Evolutionary conservation across 768 basidiomycete species (phyloP).

Genomic region (Wakefieldia striispora): DNA sequence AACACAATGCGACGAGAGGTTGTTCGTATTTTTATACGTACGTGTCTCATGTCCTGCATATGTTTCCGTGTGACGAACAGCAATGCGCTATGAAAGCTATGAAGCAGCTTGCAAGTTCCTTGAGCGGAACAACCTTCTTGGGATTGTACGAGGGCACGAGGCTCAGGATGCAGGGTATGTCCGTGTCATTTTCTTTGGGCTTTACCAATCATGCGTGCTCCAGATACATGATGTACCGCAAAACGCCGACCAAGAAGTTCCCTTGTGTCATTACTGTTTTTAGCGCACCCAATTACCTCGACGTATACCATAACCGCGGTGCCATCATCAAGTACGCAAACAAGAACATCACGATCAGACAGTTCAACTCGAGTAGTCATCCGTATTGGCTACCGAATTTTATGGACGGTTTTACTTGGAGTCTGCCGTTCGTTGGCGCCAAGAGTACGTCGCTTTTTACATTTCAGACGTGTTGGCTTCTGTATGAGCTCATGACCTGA

Average conservation of each 20-base stretch:
- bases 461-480: neutral
- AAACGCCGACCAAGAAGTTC: slow-evolving; percentile 92
- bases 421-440: slow-evolving; percentile 93
- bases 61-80: slow-evolving; percentile 1
- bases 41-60: slow-evolving; percentile 28
- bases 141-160: slow-evolving; percentile 95
- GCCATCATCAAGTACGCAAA: slow-evolving; percentile 97
- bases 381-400: slow-evolving; percentile 98
- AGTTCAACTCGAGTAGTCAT: slow-evolving; percentile 76
- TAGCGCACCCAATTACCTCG: slow-evolving; percentile 96
- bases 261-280: slow-evolving; percentile 98
- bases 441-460: slow-evolving; percentile 70
- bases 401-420: slow-evolving; percentile 99
- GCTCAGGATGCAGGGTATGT: slow-evolving; percentile 93
- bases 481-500: neutral
- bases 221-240: slow-evolving; percentile 92
- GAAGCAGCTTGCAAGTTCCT: slow-evolving; percentile 95
- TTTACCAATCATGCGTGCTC: neutral
- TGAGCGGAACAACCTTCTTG: slow-evolving; percentile 84
- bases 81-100: slow-evolving; percentile 45
- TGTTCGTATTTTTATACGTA: slow-evolving; percentile 94
- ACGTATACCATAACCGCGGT: slow-evolving; percentile 95
- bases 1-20: slow-evolving; percentile 84
- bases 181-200: neutral
- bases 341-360: slow-evolving; percentile 94